phyloP scores from a whole-genome alignment of 805 yeast genomes.

The Candida coquimbonensis region DNA sequence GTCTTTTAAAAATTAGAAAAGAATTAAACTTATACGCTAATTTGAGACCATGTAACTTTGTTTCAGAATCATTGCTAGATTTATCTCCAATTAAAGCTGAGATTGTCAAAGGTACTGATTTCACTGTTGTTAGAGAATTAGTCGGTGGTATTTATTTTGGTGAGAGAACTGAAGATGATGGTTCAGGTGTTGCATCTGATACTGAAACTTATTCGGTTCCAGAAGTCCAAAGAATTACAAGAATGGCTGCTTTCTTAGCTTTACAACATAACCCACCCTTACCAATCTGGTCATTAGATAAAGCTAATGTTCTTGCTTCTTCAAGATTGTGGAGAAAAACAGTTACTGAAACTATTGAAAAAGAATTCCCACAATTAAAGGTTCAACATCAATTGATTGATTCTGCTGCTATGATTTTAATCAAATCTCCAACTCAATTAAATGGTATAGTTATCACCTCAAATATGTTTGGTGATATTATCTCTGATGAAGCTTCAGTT shows the following conservation, averaged over 20 bases:
- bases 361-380: conserved; percentile 85
- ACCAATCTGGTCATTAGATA: conserved; percentile 94
- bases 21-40: conserved; percentile 93
- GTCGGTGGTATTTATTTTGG: conserved; percentile 99
- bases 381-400: conserved; percentile 94
- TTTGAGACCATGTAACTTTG: conserved; percentile 94
- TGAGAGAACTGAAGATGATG: conserved; percentile 87
- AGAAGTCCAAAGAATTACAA: conserved; percentile 90
- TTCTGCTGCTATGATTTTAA: conserved; percentile 97
- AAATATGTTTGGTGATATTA: conserved; percentile 98
- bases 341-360: conserved; percentile 73
- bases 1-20: conserved; percentile 87
- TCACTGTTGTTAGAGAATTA: conserved; percentile 89
- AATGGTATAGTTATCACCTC: conserved; percentile 91
- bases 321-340: conserved; percentile 95
- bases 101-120: conserved; percentile 83
- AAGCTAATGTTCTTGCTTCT: conserved; percentile 95
- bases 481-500: conserved; percentile 95
- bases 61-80: conserved; percentile 72
- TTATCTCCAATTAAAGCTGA: conserved; percentile 85
- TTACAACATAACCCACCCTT: conserved; percentile 88
- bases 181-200: conserved; percentile 83
- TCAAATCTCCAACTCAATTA: conserved; percentile 83
- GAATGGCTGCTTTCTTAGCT: conserved; percentile 98
- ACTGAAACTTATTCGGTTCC: conserved; percentile 87